Conservation (phyloP, 345 rosid genomes). For the Rhodamnia argentea region DNA sequence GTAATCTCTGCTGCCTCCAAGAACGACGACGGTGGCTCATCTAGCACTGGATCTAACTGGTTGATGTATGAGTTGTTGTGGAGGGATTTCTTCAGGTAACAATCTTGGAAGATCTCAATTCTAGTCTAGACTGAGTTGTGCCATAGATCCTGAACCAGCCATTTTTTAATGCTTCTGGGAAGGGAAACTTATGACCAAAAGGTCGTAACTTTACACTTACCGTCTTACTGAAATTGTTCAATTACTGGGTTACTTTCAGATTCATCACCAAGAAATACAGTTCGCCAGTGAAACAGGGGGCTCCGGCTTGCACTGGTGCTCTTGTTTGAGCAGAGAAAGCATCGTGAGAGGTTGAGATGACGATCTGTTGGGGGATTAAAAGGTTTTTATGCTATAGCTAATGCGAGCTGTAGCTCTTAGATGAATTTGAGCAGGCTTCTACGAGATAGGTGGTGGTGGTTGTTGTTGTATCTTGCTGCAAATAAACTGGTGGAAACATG, state of each 20-base stretch:
- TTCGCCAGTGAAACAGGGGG: constrained; percentile 18
- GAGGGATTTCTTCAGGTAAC: constrained; percentile 57
- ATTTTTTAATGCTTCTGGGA: not conserved
- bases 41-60: constrained; percentile 34
- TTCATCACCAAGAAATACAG: constrained; percentile 44
- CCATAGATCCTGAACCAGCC: not conserved
- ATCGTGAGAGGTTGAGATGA: not conserved
- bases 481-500: constrained; percentile 1
- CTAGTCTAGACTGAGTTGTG: not conserved
- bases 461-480: not conserved
- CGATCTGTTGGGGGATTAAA: not conserved
- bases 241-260: constrained; percentile 11
- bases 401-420: not conserved
- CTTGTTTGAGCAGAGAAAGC: constrained; percentile 9
- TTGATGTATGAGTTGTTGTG: constrained; percentile 41
- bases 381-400: not conserved
- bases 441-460: not conserved
- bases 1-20: constrained; percentile 24
- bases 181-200: not conserved
- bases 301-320: constrained; percentile 25
- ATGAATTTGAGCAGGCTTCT: not conserved
- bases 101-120: not conserved
- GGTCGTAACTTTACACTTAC: not conserved
- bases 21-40: constrained; percentile 9
- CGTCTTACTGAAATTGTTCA: not conserved